These are phyloP conservation scores for Apiospora arundinis DNA, from an alignment of 2,329 filamentous ascomycete species.

Conservation along the genomic window DNA sequence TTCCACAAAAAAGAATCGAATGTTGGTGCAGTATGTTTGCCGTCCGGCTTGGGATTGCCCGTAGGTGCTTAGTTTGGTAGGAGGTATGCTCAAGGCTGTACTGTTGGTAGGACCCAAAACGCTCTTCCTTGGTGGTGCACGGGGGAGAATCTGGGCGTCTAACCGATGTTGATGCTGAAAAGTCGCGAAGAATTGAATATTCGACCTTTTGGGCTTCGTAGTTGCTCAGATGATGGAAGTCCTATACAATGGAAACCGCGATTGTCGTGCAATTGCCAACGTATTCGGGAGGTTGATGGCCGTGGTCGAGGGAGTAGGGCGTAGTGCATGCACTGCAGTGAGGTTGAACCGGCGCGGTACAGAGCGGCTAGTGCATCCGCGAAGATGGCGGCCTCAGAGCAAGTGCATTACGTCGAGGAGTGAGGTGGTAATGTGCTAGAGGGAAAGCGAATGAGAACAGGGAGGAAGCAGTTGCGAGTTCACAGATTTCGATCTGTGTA, in stretches of 20 bases:
- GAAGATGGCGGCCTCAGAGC: constrained; percentile 7
- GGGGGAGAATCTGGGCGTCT: background rate
- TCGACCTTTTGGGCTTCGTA: background rate
- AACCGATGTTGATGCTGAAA: background rate
- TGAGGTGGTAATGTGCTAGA: background rate
- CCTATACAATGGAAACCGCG: background rate
- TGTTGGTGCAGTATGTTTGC: background rate
- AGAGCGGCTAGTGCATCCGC: constrained; percentile 11
- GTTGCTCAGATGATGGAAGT: background rate
- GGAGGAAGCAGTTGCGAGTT: background rate
- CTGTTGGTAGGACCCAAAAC: background rate
- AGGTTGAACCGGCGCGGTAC: constrained; percentile 7
- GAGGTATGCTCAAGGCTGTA: constrained; percentile 5
- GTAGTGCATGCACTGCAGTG: constrained; percentile 10
- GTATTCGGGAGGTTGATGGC: background rate
- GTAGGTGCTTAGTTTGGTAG: background rate
- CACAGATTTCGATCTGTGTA: background rate
- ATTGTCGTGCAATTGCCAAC: background rate
- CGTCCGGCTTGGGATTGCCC: background rate
- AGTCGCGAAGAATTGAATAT: constrained; percentile 7
- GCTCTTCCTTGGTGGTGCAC: background rate
- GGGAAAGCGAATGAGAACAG: background rate
- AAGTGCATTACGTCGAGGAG: constrained; percentile 11
- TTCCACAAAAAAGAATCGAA: background rate
- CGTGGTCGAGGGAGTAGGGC: constrained; percentile 9